Percentiles rank a stretch among this genome's conserved stretches.
Conservation (phyloP, 2,329 filamentous ascomycete genomes). For the Echinosphaeria canescens region DNA sequence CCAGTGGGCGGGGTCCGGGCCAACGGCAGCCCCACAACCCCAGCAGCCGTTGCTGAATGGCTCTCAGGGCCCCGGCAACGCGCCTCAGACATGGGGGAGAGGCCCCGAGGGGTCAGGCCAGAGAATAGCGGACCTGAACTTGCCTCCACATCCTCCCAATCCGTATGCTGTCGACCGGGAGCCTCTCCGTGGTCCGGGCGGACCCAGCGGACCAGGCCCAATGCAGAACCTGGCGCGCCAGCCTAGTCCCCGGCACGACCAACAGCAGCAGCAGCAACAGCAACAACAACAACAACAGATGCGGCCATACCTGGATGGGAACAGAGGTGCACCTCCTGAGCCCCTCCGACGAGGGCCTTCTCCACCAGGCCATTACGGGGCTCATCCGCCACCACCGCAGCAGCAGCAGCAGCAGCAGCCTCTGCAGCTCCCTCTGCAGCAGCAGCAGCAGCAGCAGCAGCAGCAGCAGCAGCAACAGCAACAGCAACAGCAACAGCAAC, state of each 20-base stretch:
- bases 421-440: conserved; percentile 17
- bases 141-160: conserved; percentile 53
- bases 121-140: conserved; percentile 68
- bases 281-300: conserved; percentile 48
- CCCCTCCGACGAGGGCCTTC: conserved; percentile 29
- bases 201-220: no score
- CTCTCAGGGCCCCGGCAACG: conserved; percentile 38
- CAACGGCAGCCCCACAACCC: conserved; percentile 34
- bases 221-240: no score
- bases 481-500: conserved; percentile 15
- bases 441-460: conserved; percentile 15
- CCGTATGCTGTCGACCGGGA: conserved; percentile 59
- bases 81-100: no score
- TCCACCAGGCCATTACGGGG: conserved; percentile 26
- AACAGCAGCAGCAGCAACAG: no score
- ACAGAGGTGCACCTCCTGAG: conserved; percentile 17
- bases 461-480: conserved; percentile 16
- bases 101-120: no score
- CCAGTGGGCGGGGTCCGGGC: conserved; percentile 62
- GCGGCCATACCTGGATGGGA: conserved; percentile 46
- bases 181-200: conserved; percentile 42
- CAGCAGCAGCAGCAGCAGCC: conserved; percentile 15
- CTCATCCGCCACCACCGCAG: conserved; percentile 18
- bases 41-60: conserved; percentile 27
- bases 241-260: no score